Evolutionary conservation across 352 stramenopile genomes (phyloP).

Genomic region (Phytophthora ramorum): DNA sequence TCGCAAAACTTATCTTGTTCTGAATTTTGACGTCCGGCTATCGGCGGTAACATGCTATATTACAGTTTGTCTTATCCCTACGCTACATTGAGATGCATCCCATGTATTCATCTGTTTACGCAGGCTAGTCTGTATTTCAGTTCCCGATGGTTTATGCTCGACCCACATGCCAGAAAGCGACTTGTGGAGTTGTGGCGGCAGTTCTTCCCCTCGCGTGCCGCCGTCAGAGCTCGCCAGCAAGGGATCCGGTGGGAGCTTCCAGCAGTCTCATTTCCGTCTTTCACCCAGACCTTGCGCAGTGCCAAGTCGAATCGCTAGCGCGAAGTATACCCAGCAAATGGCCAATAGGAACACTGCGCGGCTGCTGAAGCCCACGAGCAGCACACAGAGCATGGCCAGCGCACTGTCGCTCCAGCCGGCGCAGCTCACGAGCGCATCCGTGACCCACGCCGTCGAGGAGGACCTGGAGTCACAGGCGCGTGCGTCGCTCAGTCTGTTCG

Average conservation of each 20-base stretch:
- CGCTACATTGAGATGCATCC: background rate
- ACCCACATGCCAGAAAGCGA: background rate
- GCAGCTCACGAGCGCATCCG: constrained; percentile 35
- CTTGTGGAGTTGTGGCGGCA: constrained; percentile 1
- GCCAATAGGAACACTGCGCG: constrained; percentile 26
- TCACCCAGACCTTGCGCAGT: background rate
- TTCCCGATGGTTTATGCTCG: background rate
- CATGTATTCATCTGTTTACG: background rate
- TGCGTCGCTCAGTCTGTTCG: constrained; percentile 70
- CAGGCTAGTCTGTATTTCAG: background rate
- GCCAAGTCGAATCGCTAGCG: background rate
- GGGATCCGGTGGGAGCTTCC: background rate
- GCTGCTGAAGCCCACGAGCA: constrained; percentile 41
- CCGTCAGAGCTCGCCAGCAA: background rate
- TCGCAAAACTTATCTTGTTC: background rate
- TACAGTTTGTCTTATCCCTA: background rate
- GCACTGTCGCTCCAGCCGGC: constrained; percentile 49
- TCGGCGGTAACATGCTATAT: background rate
- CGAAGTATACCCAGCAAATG: constrained; percentile 13
- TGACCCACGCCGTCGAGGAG: constrained; percentile 50
- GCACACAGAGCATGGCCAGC: constrained; percentile 52
- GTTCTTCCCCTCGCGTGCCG: constrained; percentile 10
- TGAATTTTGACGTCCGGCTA: background rate
- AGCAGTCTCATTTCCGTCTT: constrained; percentile 9
- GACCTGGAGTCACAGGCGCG: constrained; percentile 72